Base-by-base conservation (phyloP, 2,329 filamentous ascomycete genomes). In the Davidsoniella eucalypti region DNA sequence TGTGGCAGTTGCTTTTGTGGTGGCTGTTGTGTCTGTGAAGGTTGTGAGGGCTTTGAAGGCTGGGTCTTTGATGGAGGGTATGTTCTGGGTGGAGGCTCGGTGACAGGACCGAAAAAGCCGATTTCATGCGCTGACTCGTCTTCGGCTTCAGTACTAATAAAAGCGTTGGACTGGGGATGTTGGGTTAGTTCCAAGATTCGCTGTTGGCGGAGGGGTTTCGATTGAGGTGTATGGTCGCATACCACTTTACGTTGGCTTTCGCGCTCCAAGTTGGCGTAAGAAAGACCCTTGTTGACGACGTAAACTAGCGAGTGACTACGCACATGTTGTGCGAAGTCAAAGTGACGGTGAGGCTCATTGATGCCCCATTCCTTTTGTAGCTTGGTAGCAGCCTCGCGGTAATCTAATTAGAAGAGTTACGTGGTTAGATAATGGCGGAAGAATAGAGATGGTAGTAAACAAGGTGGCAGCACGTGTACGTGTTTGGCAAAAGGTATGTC, bases 331-430 rank as follows among this genome's bases (percentile, higher is more conserved):
- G 78, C 78, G 63, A 81, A 82, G 54, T 72, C 68, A 55, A 82
- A 74, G 54, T 78, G 68, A 58, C 71, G 71, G 61, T 80, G 75
- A 58, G 78, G 78, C 63, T 75, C 69, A 59, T 70, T 67, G 56
- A 78, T 67, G 63, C 77, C 72, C 78, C 78, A 82, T 66, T 82
- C 77, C 61, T 80, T 80, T 60, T 80, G 76, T 57, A 82, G 75
- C 61, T 78, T 79, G 65, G 75, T 72, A 50, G 78, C 78, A 41
- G 78, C 79, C 63, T 81, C 78, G 64, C 73, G 72, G 67, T 79
- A 82, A 67, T 80, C 78, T 81, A 67, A 25, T 26, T 38, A 37
- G n/a, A 33, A 33, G 12, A 10, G 8, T 12, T 9, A 9, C 29
- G 6, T 36, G 14, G 44, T 53, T 45, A 53, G 43, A 48, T 2